phyloP scores from a whole-genome alignment of 208 protist genomes.

The Spongospora subterranea region DNA sequence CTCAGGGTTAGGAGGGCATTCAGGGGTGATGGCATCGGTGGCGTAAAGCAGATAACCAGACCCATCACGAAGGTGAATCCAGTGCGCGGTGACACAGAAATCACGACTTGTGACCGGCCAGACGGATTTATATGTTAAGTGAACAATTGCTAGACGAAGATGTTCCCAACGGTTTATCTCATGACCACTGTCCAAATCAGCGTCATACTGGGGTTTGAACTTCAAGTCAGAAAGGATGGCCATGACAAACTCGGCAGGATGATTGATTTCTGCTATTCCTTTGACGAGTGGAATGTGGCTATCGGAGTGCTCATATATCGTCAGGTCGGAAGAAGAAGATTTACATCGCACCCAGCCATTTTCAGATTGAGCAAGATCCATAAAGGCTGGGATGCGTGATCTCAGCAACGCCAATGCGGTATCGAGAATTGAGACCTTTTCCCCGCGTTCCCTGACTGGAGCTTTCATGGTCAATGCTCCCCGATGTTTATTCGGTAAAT shows the following conservation, averaged over 20 bases:
- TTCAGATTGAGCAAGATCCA: no score
- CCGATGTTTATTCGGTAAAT: no score
- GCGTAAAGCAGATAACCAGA: neutral
- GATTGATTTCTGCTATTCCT: neutral
- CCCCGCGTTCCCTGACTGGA: no score
- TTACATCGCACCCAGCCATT: no score
- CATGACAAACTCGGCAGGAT: neutral
- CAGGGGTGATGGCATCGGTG: conserved; percentile 14
- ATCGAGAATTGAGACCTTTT: no score
- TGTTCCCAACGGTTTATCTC: neutral
- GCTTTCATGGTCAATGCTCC: no score
- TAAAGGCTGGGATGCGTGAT: no score
- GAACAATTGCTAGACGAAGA: neutral
- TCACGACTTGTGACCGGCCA: neutral
- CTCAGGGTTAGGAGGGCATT: neutral
- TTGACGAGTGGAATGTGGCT: neutral
- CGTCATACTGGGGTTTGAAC: neutral
- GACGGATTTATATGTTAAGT: neutral
- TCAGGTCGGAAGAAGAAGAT: no score
- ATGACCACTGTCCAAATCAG: neutral
- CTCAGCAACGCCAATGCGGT: no score
- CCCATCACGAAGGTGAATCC: neutral
- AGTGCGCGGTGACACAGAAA: neutral
- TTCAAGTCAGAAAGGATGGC: neutral
- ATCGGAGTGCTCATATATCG: no score